These are phyloP conservation scores for Talaromyces ruber DNA, from an alignment of 495 filamentous ascomycete genomes.

Conservation along the genomic window DNA sequence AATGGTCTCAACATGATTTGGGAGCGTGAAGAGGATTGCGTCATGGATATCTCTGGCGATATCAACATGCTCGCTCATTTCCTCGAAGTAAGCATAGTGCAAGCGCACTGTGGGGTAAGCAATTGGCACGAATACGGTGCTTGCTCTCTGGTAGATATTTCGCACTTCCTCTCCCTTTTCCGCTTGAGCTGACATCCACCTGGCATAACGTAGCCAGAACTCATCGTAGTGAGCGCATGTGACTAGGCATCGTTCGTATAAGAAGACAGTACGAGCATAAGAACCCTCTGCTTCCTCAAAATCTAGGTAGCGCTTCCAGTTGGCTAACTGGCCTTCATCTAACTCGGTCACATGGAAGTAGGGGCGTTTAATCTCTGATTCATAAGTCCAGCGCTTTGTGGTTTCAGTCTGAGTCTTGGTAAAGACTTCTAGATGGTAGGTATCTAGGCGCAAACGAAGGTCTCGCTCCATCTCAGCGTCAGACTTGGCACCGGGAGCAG, in stretches of 20 bases:
- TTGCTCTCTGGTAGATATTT: conserved; percentile 85
- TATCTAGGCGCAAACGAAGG: conserved; percentile 69
- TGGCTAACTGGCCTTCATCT: conserved; percentile 75
- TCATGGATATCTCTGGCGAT: conserved; percentile 77
- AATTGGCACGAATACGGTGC: conserved; percentile 78
- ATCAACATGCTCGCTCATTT: conserved; percentile 65
- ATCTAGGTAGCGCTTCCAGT: conserved; percentile 95
- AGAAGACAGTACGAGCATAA: conserved; percentile 63
- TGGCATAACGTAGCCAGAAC: conserved; percentile 95
- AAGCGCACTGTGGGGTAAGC: conserved; percentile 69
- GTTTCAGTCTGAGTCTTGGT: conserved; percentile 78
- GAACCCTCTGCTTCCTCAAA: conserved; percentile 87
- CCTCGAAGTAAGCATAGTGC: conserved; percentile 92
- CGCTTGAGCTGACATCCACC: conserved; percentile 84
- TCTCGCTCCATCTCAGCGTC: conserved; percentile 82
- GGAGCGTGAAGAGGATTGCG: conserved; percentile 59
- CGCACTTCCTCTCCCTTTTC: conserved; percentile 86
- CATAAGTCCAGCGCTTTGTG: conserved; percentile 89
- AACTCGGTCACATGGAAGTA: conserved; percentile 96
- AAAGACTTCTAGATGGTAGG: conserved; percentile 73
- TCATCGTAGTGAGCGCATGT: conserved; percentile 93
- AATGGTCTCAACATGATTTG: conserved; percentile 81
- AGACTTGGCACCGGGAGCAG: conserved; percentile 36
- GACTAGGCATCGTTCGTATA: conserved; percentile 91
- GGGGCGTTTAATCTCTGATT: conserved; percentile 88